These are phyloP conservation scores for Boletus rufocinnamomeus DNA, from an alignment of 768 basidiomycete species.

Conservation along the genomic window DNA sequence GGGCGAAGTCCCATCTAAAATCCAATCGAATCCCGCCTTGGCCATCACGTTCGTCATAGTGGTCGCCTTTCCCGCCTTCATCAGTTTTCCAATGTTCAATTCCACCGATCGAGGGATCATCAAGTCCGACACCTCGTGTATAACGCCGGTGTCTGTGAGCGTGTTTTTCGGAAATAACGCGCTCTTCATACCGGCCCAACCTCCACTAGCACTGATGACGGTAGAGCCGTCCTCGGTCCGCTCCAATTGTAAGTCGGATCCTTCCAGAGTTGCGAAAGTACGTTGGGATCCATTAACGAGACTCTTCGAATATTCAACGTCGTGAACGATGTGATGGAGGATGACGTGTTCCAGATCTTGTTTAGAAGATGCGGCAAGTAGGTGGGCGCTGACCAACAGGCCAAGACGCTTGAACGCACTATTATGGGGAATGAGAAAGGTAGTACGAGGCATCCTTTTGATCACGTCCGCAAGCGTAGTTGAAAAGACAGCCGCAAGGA, in stretches of 20 bases:
- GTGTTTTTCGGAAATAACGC: conserved; percentile 60
- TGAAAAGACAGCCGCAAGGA: conserved; percentile 88
- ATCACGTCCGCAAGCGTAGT: conserved; percentile 76
- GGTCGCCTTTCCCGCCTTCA: conserved; percentile 83
- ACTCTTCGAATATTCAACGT: conserved; percentile 69
- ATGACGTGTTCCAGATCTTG: conserved; percentile 81
- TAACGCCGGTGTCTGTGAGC: conserved; percentile 86
- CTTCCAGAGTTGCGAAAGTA: conserved; percentile 82
- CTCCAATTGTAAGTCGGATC: conserved; percentile 75
- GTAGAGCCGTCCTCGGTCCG: conserved; percentile 53
- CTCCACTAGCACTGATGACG: conserved; percentile 64
- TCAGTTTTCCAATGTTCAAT: conserved; percentile 85
- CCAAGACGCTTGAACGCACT: conserved; percentile 87
- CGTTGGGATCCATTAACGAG: conserved; percentile 65
- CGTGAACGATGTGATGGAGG: conserved; percentile 80
- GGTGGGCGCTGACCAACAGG: conserved; percentile 78
- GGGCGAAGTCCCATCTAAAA: conserved; percentile 81
- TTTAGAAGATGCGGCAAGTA: conserved; percentile 77
- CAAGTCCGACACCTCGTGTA: conserved; percentile 85
- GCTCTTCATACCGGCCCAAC: conserved; percentile 72
- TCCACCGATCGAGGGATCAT: conserved; percentile 86
- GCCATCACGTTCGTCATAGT: conserved; percentile 86
- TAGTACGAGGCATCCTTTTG: conserved; percentile 64
- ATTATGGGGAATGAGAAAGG: conserved; percentile 88
- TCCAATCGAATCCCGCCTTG: conserved; percentile 88